Evolutionary conservation across 352 stramenopile species (phyloP).

Genomic region (Elongisporangium prolatum): DNA sequence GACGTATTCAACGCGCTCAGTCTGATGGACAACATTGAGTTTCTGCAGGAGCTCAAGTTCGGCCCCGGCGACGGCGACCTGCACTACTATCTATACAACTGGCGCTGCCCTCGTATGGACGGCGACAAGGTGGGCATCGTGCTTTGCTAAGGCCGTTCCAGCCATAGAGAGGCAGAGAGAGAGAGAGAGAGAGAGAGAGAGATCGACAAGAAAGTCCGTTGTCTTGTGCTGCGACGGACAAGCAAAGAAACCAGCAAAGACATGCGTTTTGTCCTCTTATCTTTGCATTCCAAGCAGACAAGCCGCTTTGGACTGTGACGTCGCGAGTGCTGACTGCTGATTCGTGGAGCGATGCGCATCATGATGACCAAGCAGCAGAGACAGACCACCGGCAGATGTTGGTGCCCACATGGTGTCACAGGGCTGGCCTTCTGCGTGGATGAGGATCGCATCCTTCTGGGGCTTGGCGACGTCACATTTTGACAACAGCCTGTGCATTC

Average conservation of each 20-base stretch:
- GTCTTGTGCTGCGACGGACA: not conserved
- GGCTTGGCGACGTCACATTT: not conserved
- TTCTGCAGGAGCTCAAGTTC: constrained; percentile 58
- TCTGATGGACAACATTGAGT: constrained; percentile 60
- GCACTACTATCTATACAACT: constrained; percentile 81
- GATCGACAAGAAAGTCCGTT: not conserved
- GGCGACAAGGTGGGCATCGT: constrained; percentile 53
- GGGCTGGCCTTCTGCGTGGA: too few relatives aligned
- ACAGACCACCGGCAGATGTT: not conserved
- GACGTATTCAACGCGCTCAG: constrained; percentile 74
- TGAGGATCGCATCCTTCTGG: not conserved
- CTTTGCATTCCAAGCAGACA: not conserved
- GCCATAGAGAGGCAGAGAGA: too few relatives aligned
- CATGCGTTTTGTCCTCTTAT: not conserved
- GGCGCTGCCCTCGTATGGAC: constrained; percentile 60
- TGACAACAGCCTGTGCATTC: not conserved
- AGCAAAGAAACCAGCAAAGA: not conserved
- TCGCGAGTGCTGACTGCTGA: not conserved
- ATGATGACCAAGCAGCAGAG: not conserved
- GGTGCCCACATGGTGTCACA: not conserved
- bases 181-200: constrained; percentile 24
- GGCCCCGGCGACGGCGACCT: constrained; percentile 52
- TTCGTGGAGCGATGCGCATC: not conserved
- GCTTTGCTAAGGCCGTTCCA: constrained; percentile 37
- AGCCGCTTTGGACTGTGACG: not conserved